Evolutionary conservation across 805 yeast genomes (phyloP), one percentile per base, ranked within the genome.

Genomic region (Myxozyma nipponensis): DNA sequence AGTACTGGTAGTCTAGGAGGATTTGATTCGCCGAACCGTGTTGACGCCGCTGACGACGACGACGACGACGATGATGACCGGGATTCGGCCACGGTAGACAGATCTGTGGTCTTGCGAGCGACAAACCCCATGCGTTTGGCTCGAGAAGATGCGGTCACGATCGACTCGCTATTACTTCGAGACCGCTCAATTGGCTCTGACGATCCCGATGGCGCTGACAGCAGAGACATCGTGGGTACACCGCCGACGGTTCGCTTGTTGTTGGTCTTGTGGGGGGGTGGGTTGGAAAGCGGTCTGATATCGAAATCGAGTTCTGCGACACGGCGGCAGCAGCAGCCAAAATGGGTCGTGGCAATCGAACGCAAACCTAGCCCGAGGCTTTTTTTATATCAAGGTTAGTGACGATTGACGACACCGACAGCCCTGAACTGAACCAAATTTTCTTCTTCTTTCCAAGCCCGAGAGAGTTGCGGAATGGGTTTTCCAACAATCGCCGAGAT

Each of bases 91-190:
- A 50, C 58, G 23, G 56, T 42, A 23, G 52, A 42, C n/a, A 58
- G 55, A 32, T 58, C 62, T 32, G 39, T 42, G 21, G 38, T 34
- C 23, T 44, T 48, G 21, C 57, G 54, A 32, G 50, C 58, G 24
- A 59, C 59, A 26, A 59, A 46, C n/a, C 62, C 62, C 62, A 59
- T 59, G 7, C 62, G 57, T 51, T 59, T 59, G 9, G 61, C 50
- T 26, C 45, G 56, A 21, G 47, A 23, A 22, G 48, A 52, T 39
- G 42, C 45, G 22, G 23, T 45, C 39, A 45, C 42, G 35, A 47
- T 18, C 17, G 57, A 52, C 49, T 59, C 62, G 39, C 61, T 56
- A 45, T 59, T 57, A 47, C 62, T 58, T 39, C 62, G 60, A 9
- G 52, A 51, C n/a, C 62, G 54, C 44, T 59, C 62, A 38, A 46